Evolutionary conservation across 2,329 filamentous ascomycete species (phyloP), one percentile per base, ranked within the genome.

Genomic region (Clonostachys byssicola): DNA sequence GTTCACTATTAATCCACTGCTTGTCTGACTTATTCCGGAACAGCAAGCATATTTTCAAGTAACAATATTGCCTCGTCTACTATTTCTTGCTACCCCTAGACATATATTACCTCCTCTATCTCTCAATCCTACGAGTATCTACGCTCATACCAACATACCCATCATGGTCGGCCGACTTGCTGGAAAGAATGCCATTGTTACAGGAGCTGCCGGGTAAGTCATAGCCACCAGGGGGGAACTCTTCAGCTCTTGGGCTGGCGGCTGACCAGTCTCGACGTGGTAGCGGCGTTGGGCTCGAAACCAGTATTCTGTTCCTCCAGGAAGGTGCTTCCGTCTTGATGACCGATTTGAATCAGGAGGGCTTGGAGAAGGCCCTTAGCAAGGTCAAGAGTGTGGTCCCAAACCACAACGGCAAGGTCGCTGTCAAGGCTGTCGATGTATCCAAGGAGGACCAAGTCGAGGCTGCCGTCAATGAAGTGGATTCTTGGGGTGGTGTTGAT

Each of bases 281-380:
- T 52, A 85, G 85, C 56, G 86, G 86, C 52, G 89, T 90, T 56
- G 86, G 86, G 49, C 80, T 89, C 20, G 85, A 90, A 67, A 89
- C 86, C 23, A 80, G 75, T 48, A 84, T 89, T 51, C 80, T 89
- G 42, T 88, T 90, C 60, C 78, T 79, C 43, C 80, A 80, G 44
- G 85, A 89, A 68, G 86, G 86, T 40, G 86, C 84, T 55, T 81
- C 78, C 47, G 80, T 90, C 49, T 71, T 89, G 35, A 81, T 90
- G 74, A 78, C 81, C 50, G 86, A 90, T 59, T 84, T 88, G 52
- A 86, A 83, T 10, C 74, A 71, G 17, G 72, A 78, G 3, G 83
- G 83, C 2, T 75, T 89, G 12, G 80, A 81, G 46, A 83, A 75
- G 55, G 84, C 82, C 20, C 54, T 78, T 3, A 70, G 71, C 13